phyloP scores from a whole-genome alignment of 371 early-diverging fungal genomes.

The Syncephalastrum monosporum region DNA sequence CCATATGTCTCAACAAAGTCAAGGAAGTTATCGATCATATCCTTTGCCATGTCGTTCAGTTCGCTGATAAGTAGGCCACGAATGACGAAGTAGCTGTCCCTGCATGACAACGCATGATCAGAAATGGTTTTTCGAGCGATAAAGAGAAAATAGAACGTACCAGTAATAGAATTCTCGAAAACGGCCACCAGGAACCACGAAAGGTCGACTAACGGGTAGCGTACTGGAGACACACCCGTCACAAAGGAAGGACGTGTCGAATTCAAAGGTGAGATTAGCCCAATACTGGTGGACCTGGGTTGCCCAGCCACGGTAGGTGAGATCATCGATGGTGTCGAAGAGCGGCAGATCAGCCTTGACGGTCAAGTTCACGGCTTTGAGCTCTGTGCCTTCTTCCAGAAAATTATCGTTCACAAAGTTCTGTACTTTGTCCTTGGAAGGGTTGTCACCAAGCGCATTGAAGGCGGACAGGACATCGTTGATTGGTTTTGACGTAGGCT shows the following conservation, averaged over 20 bases:
- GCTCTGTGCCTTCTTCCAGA: slow-evolving; percentile 20
- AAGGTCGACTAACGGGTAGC: slow-evolving; percentile 57
- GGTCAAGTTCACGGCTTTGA: slow-evolving; percentile 7
- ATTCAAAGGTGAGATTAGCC: slow-evolving; percentile 58
- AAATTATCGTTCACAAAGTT: slow-evolving; percentile 67
- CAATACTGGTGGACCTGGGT: slow-evolving; percentile 55
- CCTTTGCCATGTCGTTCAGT: slow-evolving; percentile 53
- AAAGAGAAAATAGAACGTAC: slow-evolving; percentile 24
- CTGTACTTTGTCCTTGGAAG: slow-evolving; percentile 41
- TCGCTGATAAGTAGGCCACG: slow-evolving; percentile 76
- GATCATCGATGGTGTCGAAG: slow-evolving; percentile 48
- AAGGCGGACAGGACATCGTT: slow-evolving; percentile 56
- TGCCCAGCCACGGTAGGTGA: slow-evolving; percentile 54
- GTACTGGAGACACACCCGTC: slow-evolving; percentile 56
- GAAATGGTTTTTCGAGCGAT: no score
- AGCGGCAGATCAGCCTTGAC: neutral
- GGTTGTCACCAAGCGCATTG: slow-evolving; percentile 44
- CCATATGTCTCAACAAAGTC: slow-evolving; percentile 71
- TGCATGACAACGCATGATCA: slow-evolving; percentile 8
- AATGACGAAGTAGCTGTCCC: slow-evolving; percentile 82
- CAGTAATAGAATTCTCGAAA: slow-evolving; percentile 93
- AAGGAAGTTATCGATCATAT: slow-evolving; percentile 71
- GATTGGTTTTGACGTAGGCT: slow-evolving; percentile 63
- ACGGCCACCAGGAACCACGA: slow-evolving; percentile 91
- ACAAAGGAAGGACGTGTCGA: slow-evolving; percentile 50